Percentiles rank a stretch among this genome's conserved stretches.
These are phyloP conservation scores for Colletotrichum sp. DNA, from an alignment of 2,329 filamentous ascomycete species.

Conservation along the genomic window DNA sequence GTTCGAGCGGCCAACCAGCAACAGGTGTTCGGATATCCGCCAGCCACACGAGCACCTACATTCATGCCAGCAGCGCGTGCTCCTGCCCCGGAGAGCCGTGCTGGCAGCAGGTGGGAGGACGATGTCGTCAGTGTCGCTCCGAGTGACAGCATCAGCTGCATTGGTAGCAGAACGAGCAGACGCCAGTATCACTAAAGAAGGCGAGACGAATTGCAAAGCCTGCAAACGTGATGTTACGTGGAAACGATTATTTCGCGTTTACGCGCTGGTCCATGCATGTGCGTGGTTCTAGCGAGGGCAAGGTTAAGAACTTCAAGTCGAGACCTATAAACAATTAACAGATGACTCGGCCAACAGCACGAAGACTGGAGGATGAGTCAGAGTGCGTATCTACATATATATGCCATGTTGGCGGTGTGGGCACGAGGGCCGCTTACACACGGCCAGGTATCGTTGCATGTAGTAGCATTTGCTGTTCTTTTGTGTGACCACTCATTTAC, in stretches of 20 bases:
- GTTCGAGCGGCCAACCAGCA: neutral
- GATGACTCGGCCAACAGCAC: neutral
- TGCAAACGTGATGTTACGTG: neutral
- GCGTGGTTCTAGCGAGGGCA: neutral
- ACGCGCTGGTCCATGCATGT: neutral
- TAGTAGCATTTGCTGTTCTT: neutral
- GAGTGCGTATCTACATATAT: neutral
- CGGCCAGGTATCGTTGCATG: neutral
- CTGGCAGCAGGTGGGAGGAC: slow-evolving; percentile 48
- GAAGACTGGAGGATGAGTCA: neutral
- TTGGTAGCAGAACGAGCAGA: slow-evolving; percentile 48
- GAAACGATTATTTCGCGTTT: neutral
- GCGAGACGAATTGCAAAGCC: neutral
- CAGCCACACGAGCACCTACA: slow-evolving; percentile 27
- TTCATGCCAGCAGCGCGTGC: slow-evolving; percentile 34
- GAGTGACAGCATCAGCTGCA: slow-evolving; percentile 66
- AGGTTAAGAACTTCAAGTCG: neutral
- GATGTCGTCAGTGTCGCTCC: slow-evolving; percentile 61
- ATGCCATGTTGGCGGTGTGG: neutral
- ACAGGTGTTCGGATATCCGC: slow-evolving; percentile 14
- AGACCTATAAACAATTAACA: neutral
- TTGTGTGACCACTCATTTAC: neutral
- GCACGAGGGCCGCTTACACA: neutral
- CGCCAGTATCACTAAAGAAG: slow-evolving; percentile 27
- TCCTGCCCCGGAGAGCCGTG: slow-evolving; percentile 44